phyloP scores from a whole-genome alignment of 192 early-diverging fungal genomes.

The Podila epigama region DNA sequence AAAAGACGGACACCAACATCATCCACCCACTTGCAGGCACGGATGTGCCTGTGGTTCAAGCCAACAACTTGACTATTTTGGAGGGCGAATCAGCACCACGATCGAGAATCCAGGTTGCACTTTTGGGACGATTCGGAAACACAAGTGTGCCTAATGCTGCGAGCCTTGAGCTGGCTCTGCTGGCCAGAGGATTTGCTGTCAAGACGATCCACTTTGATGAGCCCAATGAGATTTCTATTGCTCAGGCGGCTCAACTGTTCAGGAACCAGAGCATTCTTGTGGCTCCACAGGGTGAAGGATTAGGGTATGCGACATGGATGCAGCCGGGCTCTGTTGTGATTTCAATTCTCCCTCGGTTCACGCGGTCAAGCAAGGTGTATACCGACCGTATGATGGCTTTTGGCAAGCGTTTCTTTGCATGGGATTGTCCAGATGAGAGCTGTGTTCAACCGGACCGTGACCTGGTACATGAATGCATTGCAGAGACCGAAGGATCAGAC shows the following conservation, averaged over 20 bases:
- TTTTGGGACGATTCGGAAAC: slow-evolving; percentile 45
- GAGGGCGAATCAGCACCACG: slow-evolving; percentile 30
- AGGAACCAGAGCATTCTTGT: slow-evolving; percentile 31
- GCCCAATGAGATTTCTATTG: slow-evolving; percentile 14
- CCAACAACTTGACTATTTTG: slow-evolving; percentile 7
- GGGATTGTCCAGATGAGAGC: slow-evolving; percentile 37
- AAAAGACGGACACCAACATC: slow-evolving; percentile 32
- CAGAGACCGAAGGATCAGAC: slow-evolving; percentile 12
- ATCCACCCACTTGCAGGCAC: slow-evolving; percentile 20
- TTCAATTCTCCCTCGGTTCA: slow-evolving; percentile 39
- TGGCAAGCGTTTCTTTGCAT: slow-evolving; percentile 43
- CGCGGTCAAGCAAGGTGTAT: slow-evolving; percentile 44
- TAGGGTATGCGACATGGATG: slow-evolving; percentile 42
- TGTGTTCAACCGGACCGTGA: slow-evolving; percentile 42
- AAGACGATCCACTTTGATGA: slow-evolving; percentile 38
- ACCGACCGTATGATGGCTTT: slow-evolving; percentile 49
- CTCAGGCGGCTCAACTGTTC: slow-evolving; percentile 39
- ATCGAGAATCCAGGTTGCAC: slow-evolving; percentile 28
- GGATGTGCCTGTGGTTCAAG: slow-evolving; percentile 6
- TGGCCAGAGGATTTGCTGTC: slow-evolving; percentile 40
- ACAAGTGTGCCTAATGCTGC: slow-evolving; percentile 44
- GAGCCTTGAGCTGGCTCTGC: slow-evolving; percentile 30
- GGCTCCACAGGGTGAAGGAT: slow-evolving; percentile 38
- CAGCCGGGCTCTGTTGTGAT: slow-evolving; percentile 23
- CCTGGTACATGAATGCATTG: slow-evolving; percentile 43